Evolutionary conservation across 1,284 basidiomycete species (phyloP), one percentile per base, ranked within the genome.

Genomic region (Somion occarium): DNA sequence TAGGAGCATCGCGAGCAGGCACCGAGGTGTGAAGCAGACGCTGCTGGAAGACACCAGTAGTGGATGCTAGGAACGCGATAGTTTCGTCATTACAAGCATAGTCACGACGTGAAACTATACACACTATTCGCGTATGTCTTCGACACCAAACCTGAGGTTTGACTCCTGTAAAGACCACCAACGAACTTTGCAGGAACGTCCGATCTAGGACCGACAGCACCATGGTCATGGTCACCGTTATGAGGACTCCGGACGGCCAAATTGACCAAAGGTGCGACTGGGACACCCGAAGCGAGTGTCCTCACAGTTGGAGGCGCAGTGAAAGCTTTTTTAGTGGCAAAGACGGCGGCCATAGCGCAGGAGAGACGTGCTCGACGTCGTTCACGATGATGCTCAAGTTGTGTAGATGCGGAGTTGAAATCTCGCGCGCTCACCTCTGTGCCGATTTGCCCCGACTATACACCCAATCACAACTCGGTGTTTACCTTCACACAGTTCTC

Each of bases 301-400:
- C 88, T 83, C 59, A 90, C 83, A 44, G 92, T 92, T 53, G 92
- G 88, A 41, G 89, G 72, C 63, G 96, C 75, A 72, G 85, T 93
- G 67, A 92, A 73, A 59, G 86, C 85, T 73, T 85, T 91, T 83
- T 84, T 88, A 60, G 80, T 74, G 71, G 77, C 80, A 66, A 83
- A 78, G 67, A 84, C 71, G 62, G 80, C 71, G 67, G 84, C 81
- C 85, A 88, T 86, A 63, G 65, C 60, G 64, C 54, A 48, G 37
- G 56, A 51, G 48, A 47, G 49, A 19, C n/a, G 23, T 48, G 24
- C 57, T 61, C 53, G 53, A 54, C 62, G 59, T 58, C 56, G 63
- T 34, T 22, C 54, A 49, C 52, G 53, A 49, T 49, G 60, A 61
- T 24, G 48, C 53, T 44, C 37, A 49, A 42, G 22, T 23, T n/a